These are phyloP conservation scores for Vigna nakashimae DNA, from an alignment of 306 rosid species.

Conservation along the genomic window DNA sequence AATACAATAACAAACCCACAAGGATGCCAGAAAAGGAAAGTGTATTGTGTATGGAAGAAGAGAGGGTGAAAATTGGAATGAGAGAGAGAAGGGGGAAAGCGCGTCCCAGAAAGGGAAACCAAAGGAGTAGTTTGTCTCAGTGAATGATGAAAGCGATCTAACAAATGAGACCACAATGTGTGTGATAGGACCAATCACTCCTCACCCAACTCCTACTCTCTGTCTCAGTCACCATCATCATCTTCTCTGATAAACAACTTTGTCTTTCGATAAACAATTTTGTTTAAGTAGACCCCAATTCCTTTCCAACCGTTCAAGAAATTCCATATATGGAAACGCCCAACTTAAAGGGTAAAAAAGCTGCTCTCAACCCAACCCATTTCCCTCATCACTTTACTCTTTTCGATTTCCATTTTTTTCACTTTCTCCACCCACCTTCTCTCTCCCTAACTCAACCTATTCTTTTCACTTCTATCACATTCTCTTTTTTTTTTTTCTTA, in stretches of 20 bases:
- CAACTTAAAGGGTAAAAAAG: conserved; percentile 41
- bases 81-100: not conserved
- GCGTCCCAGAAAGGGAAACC: conserved; percentile 63
- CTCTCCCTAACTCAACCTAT: conserved; percentile 21
- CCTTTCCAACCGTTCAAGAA: conserved; percentile 57
- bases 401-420: conserved; percentile 40
- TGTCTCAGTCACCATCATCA: conserved; percentile 36
- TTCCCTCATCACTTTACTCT: conserved; percentile 33
- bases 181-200: conserved; percentile 44
- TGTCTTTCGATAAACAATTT: not conserved
- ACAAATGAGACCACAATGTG: conserved; percentile 43
- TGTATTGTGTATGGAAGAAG: conserved; percentile 8
- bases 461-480: not conserved
- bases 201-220: conserved; percentile 54
- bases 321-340: conserved; percentile 55
- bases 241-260: not conserved
- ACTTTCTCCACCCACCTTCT: conserved; percentile 31
- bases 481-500: not conserved
- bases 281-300: conserved; percentile 22
- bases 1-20: conserved; percentile 37
- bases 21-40: conserved; percentile 54
- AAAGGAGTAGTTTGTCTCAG: conserved; percentile 52
- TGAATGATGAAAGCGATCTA: conserved; percentile 68
- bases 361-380: conserved; percentile 38
- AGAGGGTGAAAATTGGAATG: conserved; percentile 33